Evolutionary conservation across 768 basidiomycete genomes (phyloP).

Genomic region (Termitomyces sp.): DNA sequence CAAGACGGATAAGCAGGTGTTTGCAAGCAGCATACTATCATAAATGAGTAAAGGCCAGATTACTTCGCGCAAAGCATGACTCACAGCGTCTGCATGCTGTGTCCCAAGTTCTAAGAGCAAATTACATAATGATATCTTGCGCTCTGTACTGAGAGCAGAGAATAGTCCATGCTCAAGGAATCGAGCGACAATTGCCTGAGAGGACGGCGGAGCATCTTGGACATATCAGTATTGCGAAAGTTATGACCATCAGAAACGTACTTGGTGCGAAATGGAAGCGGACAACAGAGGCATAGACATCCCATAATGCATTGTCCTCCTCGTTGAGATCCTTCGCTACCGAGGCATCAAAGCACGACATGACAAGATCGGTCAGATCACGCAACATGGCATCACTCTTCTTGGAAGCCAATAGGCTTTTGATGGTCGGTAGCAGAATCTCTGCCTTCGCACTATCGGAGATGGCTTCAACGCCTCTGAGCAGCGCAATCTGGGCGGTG

Average conservation of each 20-base stretch:
- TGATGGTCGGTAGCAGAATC: conserved; percentile 55
- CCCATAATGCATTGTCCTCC: conserved; percentile 40
- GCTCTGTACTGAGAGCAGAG: conserved; percentile 40
- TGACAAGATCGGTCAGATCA: conserved; percentile 32
- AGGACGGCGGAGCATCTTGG: conserved; percentile 33
- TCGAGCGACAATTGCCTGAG: conserved; percentile 34
- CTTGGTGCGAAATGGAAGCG: conserved; percentile 41
- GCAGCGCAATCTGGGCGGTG: conserved; percentile 43
- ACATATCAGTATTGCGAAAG: neutral
- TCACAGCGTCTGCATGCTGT: conserved; percentile 43
- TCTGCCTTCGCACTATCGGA: conserved; percentile 42
- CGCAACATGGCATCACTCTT: conserved; percentile 18
- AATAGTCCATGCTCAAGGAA: conserved; percentile 55
- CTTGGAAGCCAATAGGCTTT: conserved; percentile 23
- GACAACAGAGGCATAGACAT: conserved; percentile 37
- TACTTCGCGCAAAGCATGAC: conserved; percentile 9
- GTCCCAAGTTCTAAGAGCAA: conserved; percentile 49
- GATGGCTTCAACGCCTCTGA: conserved; percentile 41
- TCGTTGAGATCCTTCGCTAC: conserved; percentile 40
- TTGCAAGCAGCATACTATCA: conserved; percentile 41
- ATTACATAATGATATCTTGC: conserved; percentile 49
- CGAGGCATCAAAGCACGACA: conserved; percentile 49
- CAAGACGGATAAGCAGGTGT: conserved; percentile 38
- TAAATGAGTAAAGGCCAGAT: neutral
- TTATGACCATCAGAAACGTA: conserved; percentile 18